A percentile compares a stretch with the other conserved stretches of the same genome.
Evolutionary conservation across 1,139 yeast species (phyloP).

Genomic region (Candida labiduridarum): DNA sequence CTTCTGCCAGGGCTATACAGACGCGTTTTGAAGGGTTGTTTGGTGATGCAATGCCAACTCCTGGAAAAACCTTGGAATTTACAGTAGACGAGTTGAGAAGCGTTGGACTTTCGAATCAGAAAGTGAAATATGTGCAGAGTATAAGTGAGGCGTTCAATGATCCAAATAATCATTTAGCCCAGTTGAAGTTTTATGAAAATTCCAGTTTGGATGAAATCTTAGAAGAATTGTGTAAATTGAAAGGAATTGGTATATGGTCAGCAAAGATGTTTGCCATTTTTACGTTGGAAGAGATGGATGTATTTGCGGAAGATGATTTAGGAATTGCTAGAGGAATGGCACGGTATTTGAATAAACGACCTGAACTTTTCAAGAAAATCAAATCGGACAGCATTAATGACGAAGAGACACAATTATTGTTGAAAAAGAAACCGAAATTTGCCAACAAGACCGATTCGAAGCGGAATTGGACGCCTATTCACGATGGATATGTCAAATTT

Average conservation of each 20-base stretch:
- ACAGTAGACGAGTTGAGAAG: constrained; percentile 52
- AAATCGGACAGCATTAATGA: constrained; percentile 32
- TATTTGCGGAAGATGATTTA: constrained; percentile 77
- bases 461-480: constrained; percentile 61
- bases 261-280: constrained; percentile 85
- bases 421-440: constrained; percentile 41
- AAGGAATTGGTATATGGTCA: constrained; percentile 91
- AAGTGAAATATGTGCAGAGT: constrained; percentile 64
- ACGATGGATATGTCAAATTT: constrained; percentile 57
- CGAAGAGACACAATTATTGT: constrained; percentile 30
- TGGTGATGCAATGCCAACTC: constrained; percentile 51
- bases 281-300: constrained; percentile 64
- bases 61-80: constrained; percentile 45
- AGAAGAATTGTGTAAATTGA: constrained; percentile 56
- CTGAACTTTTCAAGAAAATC: constrained; percentile 48
- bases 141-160: constrained; percentile 60
- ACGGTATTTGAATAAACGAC: constrained; percentile 58
- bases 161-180: constrained; percentile 38
- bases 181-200: constrained; percentile 37
- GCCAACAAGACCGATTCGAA: constrained; percentile 40
- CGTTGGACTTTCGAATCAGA: constrained; percentile 74
- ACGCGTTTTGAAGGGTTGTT: constrained; percentile 43
- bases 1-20: constrained; percentile 73
- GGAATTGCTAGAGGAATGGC: constrained; percentile 86
- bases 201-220: constrained; percentile 51